Percentiles rank a stretch among this genome's conserved stretches.
These are phyloP conservation scores for Euphorbia peplus DNA, from an alignment of 345 rosid species.

Conservation along the genomic window DNA sequence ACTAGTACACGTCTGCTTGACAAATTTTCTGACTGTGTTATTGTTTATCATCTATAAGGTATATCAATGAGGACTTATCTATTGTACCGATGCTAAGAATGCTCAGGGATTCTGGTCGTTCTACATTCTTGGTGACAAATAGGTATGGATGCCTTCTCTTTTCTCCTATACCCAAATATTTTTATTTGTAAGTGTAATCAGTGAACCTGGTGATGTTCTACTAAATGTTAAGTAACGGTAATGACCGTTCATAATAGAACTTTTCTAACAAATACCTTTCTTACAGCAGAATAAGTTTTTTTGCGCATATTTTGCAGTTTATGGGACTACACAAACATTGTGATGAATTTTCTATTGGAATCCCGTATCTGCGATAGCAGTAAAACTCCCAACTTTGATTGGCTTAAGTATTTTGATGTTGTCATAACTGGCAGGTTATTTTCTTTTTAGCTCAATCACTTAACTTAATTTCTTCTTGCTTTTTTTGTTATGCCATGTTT, in stretches of 20 bases:
- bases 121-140: slow-evolving; percentile 96
- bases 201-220: background rate
- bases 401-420: slow-evolving; percentile 90
- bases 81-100: slow-evolving; percentile 85
- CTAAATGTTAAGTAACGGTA: background rate
- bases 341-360: slow-evolving; percentile 93
- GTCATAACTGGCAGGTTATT: slow-evolving; percentile 92
- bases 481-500: background rate
- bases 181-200: background rate
- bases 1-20: background rate
- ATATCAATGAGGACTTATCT: slow-evolving; percentile 70
- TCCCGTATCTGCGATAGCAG: slow-evolving; percentile 37
- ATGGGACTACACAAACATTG: slow-evolving; percentile 96
- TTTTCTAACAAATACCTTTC: background rate
- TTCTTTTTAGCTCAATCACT: slow-evolving; percentile 4
- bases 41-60: slow-evolving; percentile 40
- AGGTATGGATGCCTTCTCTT: slow-evolving; percentile 40
- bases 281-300: background rate
- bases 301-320: slow-evolving; percentile 56
- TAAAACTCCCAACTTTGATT: slow-evolving; percentile 56
- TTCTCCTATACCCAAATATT: background rate
- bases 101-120: slow-evolving; percentile 90
- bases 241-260: background rate
- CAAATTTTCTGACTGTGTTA: background rate
- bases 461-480: background rate